These are phyloP conservation scores for Crithidia fasciculata DNA, from an alignment of 208 protist genomes.

Conservation along the genomic window DNA sequence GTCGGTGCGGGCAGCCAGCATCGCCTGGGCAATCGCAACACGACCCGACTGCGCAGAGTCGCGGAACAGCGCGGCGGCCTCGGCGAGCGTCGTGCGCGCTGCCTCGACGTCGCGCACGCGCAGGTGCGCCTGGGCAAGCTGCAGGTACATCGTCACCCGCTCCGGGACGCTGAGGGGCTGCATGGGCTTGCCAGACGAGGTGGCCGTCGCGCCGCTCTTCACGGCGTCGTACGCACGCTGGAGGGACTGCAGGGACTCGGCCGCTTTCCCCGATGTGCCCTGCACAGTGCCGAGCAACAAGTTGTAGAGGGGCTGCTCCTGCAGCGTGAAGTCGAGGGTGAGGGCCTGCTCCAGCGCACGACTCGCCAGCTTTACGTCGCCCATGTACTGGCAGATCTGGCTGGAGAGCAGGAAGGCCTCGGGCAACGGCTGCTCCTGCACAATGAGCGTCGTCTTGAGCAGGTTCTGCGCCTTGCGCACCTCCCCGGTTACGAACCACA, in stretches of 20 bases:
- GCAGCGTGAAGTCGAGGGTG: constrained; percentile 93
- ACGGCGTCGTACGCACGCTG: constrained; percentile 45
- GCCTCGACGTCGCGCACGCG: constrained; percentile 77
- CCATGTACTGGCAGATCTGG: constrained; percentile 89
- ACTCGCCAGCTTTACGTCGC: constrained; percentile 76
- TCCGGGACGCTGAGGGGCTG: constrained; percentile 83
- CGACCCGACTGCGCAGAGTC: constrained; percentile 76
- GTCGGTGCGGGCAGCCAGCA: constrained; percentile 85
- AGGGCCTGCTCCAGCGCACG: constrained; percentile 92
- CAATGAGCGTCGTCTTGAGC: constrained; percentile 67
- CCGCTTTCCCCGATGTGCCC: constrained; percentile 60
- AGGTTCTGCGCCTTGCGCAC: constrained; percentile 72
- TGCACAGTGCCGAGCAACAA: constrained; percentile 89
- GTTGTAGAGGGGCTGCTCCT: constrained; percentile 92
- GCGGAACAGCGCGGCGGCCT: constrained; percentile 67
- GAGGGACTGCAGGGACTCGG: constrained; percentile 77
- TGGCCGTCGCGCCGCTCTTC: constrained; percentile 15
- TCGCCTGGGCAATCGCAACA: constrained; percentile 82
- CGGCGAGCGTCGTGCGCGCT: constrained; percentile 67
- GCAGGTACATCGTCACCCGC: constrained; percentile 87
- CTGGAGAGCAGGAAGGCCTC: constrained; percentile 90
- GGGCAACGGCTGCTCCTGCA: constrained; percentile 76
- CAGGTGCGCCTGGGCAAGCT: constrained; percentile 84
- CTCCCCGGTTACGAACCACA: constrained; percentile 86
- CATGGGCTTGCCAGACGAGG: constrained; percentile 62